These are phyloP conservation scores for Salicornia ramosissima DNA, from an alignment of 148 eudicot genomes.

Conservation along the genomic window DNA sequence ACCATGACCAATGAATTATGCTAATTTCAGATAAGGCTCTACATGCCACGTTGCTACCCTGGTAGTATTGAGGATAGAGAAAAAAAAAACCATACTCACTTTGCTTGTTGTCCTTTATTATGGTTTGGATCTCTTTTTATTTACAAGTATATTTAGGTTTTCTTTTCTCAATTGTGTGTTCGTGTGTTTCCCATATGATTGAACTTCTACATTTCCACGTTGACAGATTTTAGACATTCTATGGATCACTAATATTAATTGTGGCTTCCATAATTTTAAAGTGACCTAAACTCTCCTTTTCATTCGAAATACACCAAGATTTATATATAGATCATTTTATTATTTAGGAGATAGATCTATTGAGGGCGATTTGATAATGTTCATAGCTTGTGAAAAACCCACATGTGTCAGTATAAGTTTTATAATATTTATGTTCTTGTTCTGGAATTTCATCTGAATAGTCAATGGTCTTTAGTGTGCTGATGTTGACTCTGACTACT, in stretches of 20 bases:
- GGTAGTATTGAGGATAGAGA: neutral
- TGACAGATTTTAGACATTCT: constrained; percentile 8
- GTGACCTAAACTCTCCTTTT: neutral
- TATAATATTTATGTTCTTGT: too few relatives aligned
- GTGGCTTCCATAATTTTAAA: constrained; percentile 20
- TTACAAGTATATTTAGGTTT: neutral
- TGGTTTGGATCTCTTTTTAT: neutral
- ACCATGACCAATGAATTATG: constrained; percentile 24
- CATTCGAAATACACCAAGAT: neutral
- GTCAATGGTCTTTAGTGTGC: too few relatives aligned
- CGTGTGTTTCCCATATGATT: constrained; percentile 30
- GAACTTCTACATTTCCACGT: constrained; percentile 30
- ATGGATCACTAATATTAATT: constrained; percentile 23
- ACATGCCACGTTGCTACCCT: constrained; percentile 10
- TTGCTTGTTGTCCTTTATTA: neutral
- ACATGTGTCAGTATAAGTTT: too few relatives aligned
- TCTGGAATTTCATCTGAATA: too few relatives aligned
- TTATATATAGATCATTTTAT: neutral
- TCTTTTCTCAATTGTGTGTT: constrained; percentile 20
- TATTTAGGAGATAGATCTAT: too few relatives aligned
- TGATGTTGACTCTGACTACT: too few relatives aligned
- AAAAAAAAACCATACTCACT: constrained; percentile 16
- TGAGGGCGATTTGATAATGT: too few relatives aligned
- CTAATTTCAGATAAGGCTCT: constrained; percentile 29
- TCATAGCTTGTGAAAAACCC: too few relatives aligned